phyloP scores from a whole-genome alignment of 228 moss, liverwort and hornwort genomes.

The Sphagnum fallax region DNA sequence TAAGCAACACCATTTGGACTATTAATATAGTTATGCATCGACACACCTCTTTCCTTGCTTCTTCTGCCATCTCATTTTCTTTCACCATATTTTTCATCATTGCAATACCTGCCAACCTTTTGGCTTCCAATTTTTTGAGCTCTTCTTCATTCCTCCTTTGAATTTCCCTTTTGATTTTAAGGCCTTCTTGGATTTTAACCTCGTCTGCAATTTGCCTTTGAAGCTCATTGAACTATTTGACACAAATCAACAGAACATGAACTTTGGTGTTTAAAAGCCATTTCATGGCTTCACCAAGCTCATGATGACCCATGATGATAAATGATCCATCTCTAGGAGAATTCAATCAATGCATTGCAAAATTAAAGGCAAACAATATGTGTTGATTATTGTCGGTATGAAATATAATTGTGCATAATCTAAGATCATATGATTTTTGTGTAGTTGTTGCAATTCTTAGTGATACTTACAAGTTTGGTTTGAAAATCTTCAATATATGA shows the following conservation, averaged over 20 bases:
- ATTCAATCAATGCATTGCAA: neutral
- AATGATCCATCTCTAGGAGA: slow-evolving; percentile 1
- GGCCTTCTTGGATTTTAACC: slow-evolving; percentile 77
- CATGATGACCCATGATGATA: neutral
- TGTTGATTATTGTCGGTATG: too few species aligned
- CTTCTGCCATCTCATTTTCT: slow-evolving; percentile 43
- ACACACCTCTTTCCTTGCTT: slow-evolving; percentile 25
- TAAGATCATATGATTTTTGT: too few species aligned
- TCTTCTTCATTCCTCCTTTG: slow-evolving; percentile 55
- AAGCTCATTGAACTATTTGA: slow-evolving; percentile 32
- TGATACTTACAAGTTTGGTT: too few species aligned
- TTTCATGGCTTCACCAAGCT: neutral
- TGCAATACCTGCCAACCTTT: slow-evolving; percentile 36
- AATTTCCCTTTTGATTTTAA: slow-evolving; percentile 65
- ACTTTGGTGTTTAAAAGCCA: slow-evolving; percentile 18
- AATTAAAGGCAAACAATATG: neutral
- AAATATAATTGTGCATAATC: too few species aligned
- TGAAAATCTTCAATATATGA: too few species aligned
- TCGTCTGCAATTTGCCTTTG: slow-evolving; percentile 64
- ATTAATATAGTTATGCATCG: too few species aligned
- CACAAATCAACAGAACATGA: too few species aligned
- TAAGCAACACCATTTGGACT: too few species aligned
- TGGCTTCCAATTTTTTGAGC: slow-evolving; percentile 40
- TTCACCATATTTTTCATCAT: slow-evolving; percentile 46
- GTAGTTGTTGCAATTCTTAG: too few species aligned